Evolutionary conservation across 139 green algal genomes (phyloP), one percentile per base, ranked within the genome.

Genomic region (Chlamydomonas schloesseri): DNA sequence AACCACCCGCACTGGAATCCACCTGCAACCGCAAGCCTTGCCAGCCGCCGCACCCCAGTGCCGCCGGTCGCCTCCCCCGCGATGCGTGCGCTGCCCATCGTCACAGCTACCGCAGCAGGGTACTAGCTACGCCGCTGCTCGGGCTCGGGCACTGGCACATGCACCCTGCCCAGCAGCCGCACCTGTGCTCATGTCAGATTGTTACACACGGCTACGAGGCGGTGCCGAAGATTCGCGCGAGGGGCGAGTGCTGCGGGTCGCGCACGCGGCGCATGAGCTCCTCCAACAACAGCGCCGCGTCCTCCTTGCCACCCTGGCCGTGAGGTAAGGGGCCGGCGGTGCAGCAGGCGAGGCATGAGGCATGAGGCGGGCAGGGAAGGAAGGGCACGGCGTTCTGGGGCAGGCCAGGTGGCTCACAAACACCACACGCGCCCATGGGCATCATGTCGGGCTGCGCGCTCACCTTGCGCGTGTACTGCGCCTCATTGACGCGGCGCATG

Each of bases 401-500:
- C 53, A 23, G 53, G 15, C 53, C 53, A 58, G 53, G 13, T 15
- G 15, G 53, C 53, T 58, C 68, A 3, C 68, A 26, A 42, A n/a
- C 31, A 33, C 33, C 58, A 46, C 37, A 2, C 20, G 21, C 31
- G 37, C 37, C 34, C 64, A 47, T n/a, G 14, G 37, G n/a, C n/a
- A n/a, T n/a, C n/a, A n/a, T n/a, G n/a, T n/a, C n/a, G n/a, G n/a
- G n/a, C n/a, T n/a, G n/a, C n/a, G n/a, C n/a, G n/a, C n/a, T n/a
- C 42, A 82, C 83, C 47, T 71, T 65, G 37, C 96, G 34, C 21
- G 96, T 87, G 81, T 93, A 88, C 31, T 79, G 82, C 89, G 97
- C 97, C 83, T 98, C 95, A 81, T 96, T 91, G 5, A 94, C 95
- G 13, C 95, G 81, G 53, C 95, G 84, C 13, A 97, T 89, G 14